These are phyloP conservation scores for Neotropicomus parvogracilis DNA, from an alignment of 1,284 basidiomycete species.

Conservation along the genomic window DNA sequence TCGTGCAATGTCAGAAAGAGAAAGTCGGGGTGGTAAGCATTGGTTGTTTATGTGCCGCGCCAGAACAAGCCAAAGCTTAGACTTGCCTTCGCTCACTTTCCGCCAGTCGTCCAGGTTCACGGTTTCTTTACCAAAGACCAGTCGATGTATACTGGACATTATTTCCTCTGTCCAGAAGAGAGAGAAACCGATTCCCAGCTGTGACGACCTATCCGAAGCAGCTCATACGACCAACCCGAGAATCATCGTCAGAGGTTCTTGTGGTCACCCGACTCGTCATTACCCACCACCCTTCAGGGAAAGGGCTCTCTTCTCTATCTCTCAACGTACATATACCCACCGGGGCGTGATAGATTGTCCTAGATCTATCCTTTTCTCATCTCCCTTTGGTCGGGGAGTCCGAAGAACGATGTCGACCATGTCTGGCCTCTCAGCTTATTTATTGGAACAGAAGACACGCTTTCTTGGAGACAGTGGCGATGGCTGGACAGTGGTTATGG, in stretches of 20 bases:
- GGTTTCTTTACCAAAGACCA: not conserved
- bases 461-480: constrained; percentile 42
- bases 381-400: not conserved
- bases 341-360: not conserved
- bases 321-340: constrained; percentile 2
- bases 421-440: constrained; percentile 36
- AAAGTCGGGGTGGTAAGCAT: not conserved
- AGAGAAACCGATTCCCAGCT: not conserved
- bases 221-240: not conserved
- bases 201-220: not conserved
- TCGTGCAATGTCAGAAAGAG: not conserved
- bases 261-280: not conserved
- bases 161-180: not conserved
- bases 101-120: not conserved
- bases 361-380: not conserved
- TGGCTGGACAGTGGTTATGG: constrained; percentile 83
- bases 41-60: constrained; percentile 14
- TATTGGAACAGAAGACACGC: constrained; percentile 37
- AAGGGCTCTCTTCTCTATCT: not conserved
- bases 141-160: constrained; percentile 1
- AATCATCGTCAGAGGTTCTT: not conserved
- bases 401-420: constrained; percentile 22
- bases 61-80: not conserved
- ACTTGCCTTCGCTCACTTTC: not conserved
- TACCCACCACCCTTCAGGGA: not conserved